These are phyloP conservation scores for Fusarium sp. DNA, from an alignment of 2,329 filamentous ascomycete species.

Conservation along the genomic window DNA sequence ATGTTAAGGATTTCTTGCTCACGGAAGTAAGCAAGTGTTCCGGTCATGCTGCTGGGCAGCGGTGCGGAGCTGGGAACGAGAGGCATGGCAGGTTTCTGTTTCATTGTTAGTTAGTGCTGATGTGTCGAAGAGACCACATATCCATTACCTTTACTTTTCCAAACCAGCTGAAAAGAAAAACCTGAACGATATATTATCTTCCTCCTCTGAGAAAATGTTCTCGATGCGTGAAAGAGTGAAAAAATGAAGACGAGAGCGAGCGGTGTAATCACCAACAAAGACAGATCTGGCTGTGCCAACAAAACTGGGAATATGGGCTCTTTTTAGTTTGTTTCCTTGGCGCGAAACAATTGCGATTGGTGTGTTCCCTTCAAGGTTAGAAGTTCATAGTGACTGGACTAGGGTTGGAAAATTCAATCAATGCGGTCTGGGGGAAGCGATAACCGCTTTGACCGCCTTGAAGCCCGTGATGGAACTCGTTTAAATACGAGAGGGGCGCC, in stretches of 20 bases:
- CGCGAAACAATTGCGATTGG: slow-evolving; percentile 32
- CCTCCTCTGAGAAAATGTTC: not conserved
- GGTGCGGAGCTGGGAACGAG: slow-evolving; percentile 39
- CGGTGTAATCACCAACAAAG: slow-evolving; percentile 31
- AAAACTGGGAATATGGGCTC: slow-evolving; percentile 31
- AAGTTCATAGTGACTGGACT: slow-evolving; percentile 32
- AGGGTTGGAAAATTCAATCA: slow-evolving; percentile 43
- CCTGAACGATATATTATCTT: not conserved
- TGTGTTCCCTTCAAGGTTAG: slow-evolving; percentile 35
- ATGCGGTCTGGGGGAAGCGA: slow-evolving; percentile 43
- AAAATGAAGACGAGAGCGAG: slow-evolving; percentile 28
- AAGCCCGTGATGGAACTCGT: slow-evolving; percentile 44
- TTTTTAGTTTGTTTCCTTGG: slow-evolving; percentile 42
- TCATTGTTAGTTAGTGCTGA: slow-evolving; percentile 22
- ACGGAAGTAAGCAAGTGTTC: slow-evolving; percentile 44
- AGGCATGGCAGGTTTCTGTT: slow-evolving; percentile 38
- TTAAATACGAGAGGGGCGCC: slow-evolving; percentile 37
- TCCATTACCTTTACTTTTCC: slow-evolving; percentile 5
- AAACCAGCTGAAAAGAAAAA: slow-evolving; percentile 4
- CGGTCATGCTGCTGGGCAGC: slow-evolving; percentile 38
- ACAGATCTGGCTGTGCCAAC: slow-evolving; percentile 11
- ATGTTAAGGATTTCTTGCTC: slow-evolving; percentile 58
- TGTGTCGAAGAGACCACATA: not conserved
- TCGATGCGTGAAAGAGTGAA: slow-evolving; percentile 15
- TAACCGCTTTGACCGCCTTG: slow-evolving; percentile 47